A percentile compares a stretch with the other conserved stretches of the same genome.
These are phyloP conservation scores for Mycena polygramma DNA, from an alignment of 768 basidiomycete species.

Conservation along the genomic window DNA sequence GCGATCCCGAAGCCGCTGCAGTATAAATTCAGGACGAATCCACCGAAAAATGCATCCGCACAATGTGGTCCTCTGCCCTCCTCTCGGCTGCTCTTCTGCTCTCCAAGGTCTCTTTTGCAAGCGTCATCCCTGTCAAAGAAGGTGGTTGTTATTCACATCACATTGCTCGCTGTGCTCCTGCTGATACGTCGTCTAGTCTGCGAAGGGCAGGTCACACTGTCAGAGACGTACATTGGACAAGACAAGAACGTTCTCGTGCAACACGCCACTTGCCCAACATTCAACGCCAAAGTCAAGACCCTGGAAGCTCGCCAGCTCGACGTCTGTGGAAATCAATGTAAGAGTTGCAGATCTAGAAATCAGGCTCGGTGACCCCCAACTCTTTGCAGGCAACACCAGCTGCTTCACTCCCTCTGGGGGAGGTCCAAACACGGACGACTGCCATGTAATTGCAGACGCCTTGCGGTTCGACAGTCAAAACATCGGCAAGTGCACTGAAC, in stretches of 20 bases:
- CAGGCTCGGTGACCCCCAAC: background rate
- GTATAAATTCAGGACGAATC: constrained; percentile 6
- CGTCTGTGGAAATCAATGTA: constrained; percentile 59
- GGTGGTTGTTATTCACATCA: background rate
- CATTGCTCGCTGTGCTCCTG: background rate
- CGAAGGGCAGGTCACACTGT: constrained; percentile 40
- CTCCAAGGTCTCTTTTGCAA: constrained; percentile 16
- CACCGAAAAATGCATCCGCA: background rate
- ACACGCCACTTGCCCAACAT: constrained; percentile 49
- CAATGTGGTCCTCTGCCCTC: constrained; percentile 25
- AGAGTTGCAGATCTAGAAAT: background rate
- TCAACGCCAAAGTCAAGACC: constrained; percentile 16
- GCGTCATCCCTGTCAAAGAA: constrained; percentile 1
- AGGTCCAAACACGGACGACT: constrained; percentile 63
- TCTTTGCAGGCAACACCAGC: constrained; percentile 52
- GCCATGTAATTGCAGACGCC: constrained; percentile 63
- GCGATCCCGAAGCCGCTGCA: background rate
- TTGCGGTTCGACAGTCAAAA: constrained; percentile 62
- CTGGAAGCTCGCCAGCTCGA: constrained; percentile 47
- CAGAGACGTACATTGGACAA: constrained; percentile 54
- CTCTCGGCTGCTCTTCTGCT: constrained; percentile 14
- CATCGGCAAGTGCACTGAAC: constrained; percentile 46
- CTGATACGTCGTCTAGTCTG: constrained; percentile 29
- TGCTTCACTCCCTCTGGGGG: constrained; percentile 62
- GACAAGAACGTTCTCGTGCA: constrained; percentile 58